Evolutionary conservation across 305 asterid species (phyloP), one percentile per base, ranked within the genome.

Genomic region (Plantago coronopus): DNA sequence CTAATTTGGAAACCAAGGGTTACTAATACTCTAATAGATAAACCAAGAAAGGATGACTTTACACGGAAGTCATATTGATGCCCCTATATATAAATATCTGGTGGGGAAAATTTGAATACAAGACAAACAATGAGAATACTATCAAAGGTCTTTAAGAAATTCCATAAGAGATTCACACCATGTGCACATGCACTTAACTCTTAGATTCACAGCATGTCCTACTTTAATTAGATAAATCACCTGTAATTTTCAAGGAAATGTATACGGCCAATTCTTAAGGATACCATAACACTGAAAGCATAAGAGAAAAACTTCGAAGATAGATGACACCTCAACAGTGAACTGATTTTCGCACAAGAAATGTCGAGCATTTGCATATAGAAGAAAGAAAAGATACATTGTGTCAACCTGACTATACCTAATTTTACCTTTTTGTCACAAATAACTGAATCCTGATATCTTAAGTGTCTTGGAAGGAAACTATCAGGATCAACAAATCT

Each of bases 341-440:
- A 64, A 67, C 48, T 19, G 70, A 27, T 50, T 57, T 23, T 58
- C 49, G 48, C 72, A 72, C 75, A 69, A 72, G 72, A 80, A 43
- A 69, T 16, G 22, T 63, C 7, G 66, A 65, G 59, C 63, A 54
- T 60, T 76, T 38, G 70, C 63, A 68, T 55, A 49, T 55, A 72
- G 60, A 68, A 34, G 19, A 51, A 59, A 56, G 69, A 67, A 72
- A 59, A 64, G 63, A 63, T 74, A 66, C 79, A 72, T 54, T 40
- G 63, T 45, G 66, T 73, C 58, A 68, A 64, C 78, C 61, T 68
- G 50, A 51, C 60, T 57, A 67, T 70, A 65, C 81, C 71, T 75
- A 74, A 62, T 5, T 74, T 80, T 82, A 82, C 93, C 95, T 87
- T 79, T 71, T 72, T 57, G 61, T 75, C 72, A 72, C 57, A 69